Conservation (phyloP, 768 basidiomycete species). For the Amanita phalloides region DNA sequence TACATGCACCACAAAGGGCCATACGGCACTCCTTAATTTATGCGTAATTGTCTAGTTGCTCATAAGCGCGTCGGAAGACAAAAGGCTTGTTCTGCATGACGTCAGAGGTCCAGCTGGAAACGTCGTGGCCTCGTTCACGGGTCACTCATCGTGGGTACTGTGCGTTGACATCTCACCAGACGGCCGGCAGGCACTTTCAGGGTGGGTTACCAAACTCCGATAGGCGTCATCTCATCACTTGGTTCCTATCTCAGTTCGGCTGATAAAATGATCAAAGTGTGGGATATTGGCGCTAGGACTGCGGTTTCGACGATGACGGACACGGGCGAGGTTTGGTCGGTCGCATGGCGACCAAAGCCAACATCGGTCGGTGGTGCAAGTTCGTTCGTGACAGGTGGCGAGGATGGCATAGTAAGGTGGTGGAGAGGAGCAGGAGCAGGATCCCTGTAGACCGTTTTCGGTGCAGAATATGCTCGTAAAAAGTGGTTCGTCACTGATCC, state of each 20-base stretch:
- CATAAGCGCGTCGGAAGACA: slow-evolving; percentile 87
- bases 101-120: slow-evolving; percentile 71
- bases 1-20: slow-evolving; percentile 6
- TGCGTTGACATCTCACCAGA: slow-evolving; percentile 77
- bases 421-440: slow-evolving; percentile 59
- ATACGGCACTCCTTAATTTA: neutral
- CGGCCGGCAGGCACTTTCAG: slow-evolving; percentile 38
- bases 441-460: neutral
- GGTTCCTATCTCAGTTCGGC: slow-evolving; percentile 43
- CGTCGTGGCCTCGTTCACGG: slow-evolving; percentile 76
- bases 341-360: slow-evolving; percentile 66
- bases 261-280: slow-evolving; percentile 79
- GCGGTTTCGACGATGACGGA: slow-evolving; percentile 73
- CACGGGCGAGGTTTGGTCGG: slow-evolving; percentile 74
- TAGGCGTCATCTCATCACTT: neutral
- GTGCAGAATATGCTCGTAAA: neutral
- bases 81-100: slow-evolving; percentile 83
- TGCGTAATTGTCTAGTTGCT: slow-evolving; percentile 43
- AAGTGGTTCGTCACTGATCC: neutral
- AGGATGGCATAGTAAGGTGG: slow-evolving; percentile 68
- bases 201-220: neutral
- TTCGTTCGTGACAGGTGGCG: slow-evolving; percentile 65
- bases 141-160: slow-evolving; percentile 89
- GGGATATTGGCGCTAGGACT: slow-evolving; percentile 70
- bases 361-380: slow-evolving; percentile 44